Percentiles rank a stretch among this genome's conserved stretches.
These are phyloP conservation scores for Melanogaster broomeanus DNA, from an alignment of 768 basidiomycete genomes.

Conservation along the genomic window DNA sequence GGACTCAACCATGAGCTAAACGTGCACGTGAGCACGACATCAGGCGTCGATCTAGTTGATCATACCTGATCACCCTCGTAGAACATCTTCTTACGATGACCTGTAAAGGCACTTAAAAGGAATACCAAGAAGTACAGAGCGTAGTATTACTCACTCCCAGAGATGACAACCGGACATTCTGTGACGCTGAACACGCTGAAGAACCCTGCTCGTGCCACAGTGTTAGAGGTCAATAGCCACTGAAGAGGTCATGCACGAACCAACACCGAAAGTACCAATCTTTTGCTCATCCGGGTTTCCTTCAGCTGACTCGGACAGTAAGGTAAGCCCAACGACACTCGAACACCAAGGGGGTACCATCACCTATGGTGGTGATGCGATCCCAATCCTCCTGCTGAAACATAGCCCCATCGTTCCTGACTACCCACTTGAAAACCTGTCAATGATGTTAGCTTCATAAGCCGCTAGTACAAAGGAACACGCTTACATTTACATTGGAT, in stretches of 20 bases:
- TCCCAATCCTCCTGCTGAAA: slow-evolving; percentile 51
- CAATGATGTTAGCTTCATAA: too few relatives aligned
- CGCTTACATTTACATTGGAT: neutral
- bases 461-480: neutral
- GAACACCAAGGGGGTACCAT: neutral
- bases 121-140: neutral
- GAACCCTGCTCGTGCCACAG: slow-evolving; percentile 12
- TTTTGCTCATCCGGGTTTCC: slow-evolving; percentile 55
- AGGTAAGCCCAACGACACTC: neutral
- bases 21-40: neutral
- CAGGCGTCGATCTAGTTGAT: neutral
- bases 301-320: slow-evolving; percentile 38
- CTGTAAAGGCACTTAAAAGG: neutral
- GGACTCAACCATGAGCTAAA: slow-evolving; percentile 4
- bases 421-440: slow-evolving; percentile 34
- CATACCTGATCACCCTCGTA: slow-evolving; percentile 9
- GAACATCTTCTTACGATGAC: slow-evolving; percentile 2
- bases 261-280: slow-evolving; percentile 49
- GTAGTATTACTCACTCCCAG: slow-evolving; percentile 12
- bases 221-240: neutral
- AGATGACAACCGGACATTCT: slow-evolving; percentile 26
- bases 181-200: slow-evolving; percentile 32
- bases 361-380: slow-evolving; percentile 46
- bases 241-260: slow-evolving; percentile 8
- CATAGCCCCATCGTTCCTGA: slow-evolving; percentile 49